A percentile compares a stretch with the other conserved stretches of the same genome.
phyloP scores from a whole-genome alignment of 1,139 yeast genomes.

The Geotrichum histeridarum region DNA sequence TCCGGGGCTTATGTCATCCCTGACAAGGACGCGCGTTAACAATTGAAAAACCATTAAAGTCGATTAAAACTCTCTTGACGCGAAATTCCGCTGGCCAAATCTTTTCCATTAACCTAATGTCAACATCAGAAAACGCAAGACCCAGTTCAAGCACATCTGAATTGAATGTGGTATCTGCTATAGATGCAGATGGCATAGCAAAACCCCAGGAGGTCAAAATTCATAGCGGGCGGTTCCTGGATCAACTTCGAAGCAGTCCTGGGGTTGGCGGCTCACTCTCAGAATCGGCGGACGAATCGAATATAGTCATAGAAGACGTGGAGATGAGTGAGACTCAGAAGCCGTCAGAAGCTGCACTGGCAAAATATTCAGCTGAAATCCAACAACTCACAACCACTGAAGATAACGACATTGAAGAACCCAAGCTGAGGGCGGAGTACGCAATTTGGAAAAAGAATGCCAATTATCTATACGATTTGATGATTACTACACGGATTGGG shows the following conservation, averaged over 20 bases:
- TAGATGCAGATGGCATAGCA: conserved; percentile 6
- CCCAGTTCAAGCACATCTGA: not conserved
- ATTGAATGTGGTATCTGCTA: not conserved
- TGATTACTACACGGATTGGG: conserved; percentile 60
- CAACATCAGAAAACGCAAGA: too few relatives aligned
- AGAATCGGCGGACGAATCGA: not conserved
- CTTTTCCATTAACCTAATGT: too few relatives aligned
- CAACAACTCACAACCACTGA: conserved; percentile 10
- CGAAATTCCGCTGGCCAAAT: too few relatives aligned
- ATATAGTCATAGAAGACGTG: not conserved
- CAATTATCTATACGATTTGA: conserved; percentile 75
- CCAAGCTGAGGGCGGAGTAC: conserved; percentile 45
- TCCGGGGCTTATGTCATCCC: too few relatives aligned
- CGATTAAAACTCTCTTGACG: too few relatives aligned
- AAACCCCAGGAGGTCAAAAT: conserved; percentile 14
- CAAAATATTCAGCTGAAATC: not conserved
- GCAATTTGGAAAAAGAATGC: conserved; percentile 92
- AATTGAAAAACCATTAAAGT: too few relatives aligned
- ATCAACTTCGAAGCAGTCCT: conserved; percentile 6
- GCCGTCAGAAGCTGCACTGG: too few relatives aligned
- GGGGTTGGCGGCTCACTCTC: not conserved
- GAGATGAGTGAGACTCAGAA: not conserved
- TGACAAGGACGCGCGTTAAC: too few relatives aligned
- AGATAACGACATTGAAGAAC: conserved; percentile 18
- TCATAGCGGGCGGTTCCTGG: conserved; percentile 9